Percentiles rank a stretch among this genome's conserved stretches.
phyloP scores from a whole-genome alignment of 805 yeast genomes.

The Ogataea paradorogensis region DNA sequence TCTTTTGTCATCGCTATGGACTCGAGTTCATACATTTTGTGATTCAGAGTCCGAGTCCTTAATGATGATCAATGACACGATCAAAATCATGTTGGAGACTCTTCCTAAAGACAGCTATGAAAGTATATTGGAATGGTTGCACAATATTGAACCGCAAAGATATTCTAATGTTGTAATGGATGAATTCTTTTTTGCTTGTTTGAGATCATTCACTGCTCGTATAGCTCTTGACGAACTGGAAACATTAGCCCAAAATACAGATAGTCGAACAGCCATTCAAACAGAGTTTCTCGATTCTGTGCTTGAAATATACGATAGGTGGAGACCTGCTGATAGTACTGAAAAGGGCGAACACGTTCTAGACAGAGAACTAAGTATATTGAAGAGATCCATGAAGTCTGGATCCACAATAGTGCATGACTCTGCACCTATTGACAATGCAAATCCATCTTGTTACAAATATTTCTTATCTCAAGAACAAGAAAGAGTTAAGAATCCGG shows the following conservation, averaged over 20 bases:
- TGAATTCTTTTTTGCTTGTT: slow-evolving; percentile 12
- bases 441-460: slow-evolving; percentile 16
- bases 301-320: slow-evolving; percentile 14
- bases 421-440: neutral
- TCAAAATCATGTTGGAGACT: slow-evolving; percentile 14
- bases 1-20: slow-evolving; percentile 16
- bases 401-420: slow-evolving; percentile 18
- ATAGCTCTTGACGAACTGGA: slow-evolving; percentile 19
- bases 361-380: slow-evolving; percentile 17
- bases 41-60: slow-evolving; percentile 2
- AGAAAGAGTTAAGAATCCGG: slow-evolving; percentile 8
- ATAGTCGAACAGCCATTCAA: neutral
- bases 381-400: slow-evolving; percentile 14
- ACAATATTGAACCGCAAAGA: slow-evolving; percentile 11
- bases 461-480: slow-evolving; percentile 15
- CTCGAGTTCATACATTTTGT: slow-evolving; percentile 4
- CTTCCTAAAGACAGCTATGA: slow-evolving; percentile 5
- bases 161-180: slow-evolving; percentile 4
- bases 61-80: slow-evolving; percentile 6
- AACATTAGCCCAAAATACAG: slow-evolving; percentile 2
- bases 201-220: slow-evolving; percentile 15
- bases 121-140: slow-evolving; percentile 15
- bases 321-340: slow-evolving; percentile 17
- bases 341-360: slow-evolving; percentile 16
- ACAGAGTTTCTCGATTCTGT: slow-evolving; percentile 8